phyloP scores from a whole-genome alignment of 2,329 filamentous ascomycete genomes.

The Colletotrichum limetticola region DNA sequence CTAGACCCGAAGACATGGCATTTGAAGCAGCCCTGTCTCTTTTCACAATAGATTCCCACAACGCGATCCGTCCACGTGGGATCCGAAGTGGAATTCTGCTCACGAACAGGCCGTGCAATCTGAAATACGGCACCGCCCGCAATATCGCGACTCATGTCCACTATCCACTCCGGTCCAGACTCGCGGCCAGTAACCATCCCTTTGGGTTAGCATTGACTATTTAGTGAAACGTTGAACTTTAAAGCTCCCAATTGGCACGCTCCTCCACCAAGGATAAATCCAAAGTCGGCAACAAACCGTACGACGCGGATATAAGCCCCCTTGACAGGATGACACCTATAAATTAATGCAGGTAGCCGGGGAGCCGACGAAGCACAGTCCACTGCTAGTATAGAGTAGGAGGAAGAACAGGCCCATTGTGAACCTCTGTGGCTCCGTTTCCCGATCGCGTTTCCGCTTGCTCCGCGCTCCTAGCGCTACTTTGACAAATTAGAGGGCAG shows the following conservation, averaged over 20 bases:
- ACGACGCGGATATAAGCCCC: background rate
- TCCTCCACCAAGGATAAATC: conserved; percentile 16
- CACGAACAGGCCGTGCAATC: background rate
- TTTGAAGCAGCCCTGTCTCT: background rate
- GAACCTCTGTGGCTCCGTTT: background rate
- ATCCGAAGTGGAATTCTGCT: background rate
- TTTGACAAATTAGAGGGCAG: background rate
- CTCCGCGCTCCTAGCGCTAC: conserved; percentile 1
- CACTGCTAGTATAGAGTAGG: background rate
- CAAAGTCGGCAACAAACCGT: conserved; percentile 1
- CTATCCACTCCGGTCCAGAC: conserved; percentile 19
- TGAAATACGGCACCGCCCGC: background rate
- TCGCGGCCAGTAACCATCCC: background rate
- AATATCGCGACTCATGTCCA: conserved; percentile 11
- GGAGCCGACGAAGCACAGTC: conserved; percentile 5
- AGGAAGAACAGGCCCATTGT: background rate
- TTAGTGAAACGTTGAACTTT: conserved; percentile 18
- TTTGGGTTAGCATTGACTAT: conserved; percentile 15
- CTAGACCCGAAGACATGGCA: background rate
- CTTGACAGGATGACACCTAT: background rate
- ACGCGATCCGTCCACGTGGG: background rate
- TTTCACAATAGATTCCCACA: background rate
- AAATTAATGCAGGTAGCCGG: conserved; percentile 11
- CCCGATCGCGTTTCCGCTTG: background rate
- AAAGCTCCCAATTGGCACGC: background rate